phyloP scores from a whole-genome alignment of 345 rosid species.

The Hypericum androsaemum region DNA sequence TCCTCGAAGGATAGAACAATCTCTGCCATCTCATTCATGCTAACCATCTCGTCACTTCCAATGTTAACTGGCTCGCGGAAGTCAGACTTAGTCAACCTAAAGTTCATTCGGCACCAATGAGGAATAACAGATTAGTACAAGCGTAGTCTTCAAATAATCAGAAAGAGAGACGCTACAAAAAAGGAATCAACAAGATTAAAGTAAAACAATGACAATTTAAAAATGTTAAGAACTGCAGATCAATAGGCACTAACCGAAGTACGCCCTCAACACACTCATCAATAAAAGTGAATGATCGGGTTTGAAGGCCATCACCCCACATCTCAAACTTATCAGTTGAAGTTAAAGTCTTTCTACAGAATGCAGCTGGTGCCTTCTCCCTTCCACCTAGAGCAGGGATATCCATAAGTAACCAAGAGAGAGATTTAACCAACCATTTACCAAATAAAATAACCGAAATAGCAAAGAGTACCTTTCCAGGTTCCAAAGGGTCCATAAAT shows the following conservation, averaged over 20 bases:
- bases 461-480: slow-evolving; percentile 65
- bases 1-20: slow-evolving; percentile 83
- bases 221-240: no score
- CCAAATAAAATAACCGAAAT: slow-evolving; percentile 7
- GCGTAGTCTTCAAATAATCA: not conserved
- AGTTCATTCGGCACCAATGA: no score
- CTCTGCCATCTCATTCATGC: slow-evolving; percentile 99
- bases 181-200: not conserved
- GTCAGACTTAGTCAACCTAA: slow-evolving; percentile 88
- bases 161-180: not conserved
- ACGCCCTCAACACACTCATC: slow-evolving; percentile 99
- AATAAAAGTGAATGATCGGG: slow-evolving; percentile 95
- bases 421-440: not conserved
- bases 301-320: slow-evolving; percentile 99
- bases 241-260: slow-evolving; percentile 42
- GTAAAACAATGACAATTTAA: not conserved
- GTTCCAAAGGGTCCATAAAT: slow-evolving; percentile 98
- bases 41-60: slow-evolving; percentile 99
- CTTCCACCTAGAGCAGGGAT: slow-evolving; percentile 64
- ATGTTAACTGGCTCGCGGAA: slow-evolving; percentile 98
- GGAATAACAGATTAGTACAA: not conserved
- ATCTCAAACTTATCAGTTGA: slow-evolving; percentile 85
- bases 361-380: slow-evolving; percentile 99
- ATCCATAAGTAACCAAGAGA: not conserved
- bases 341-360: slow-evolving; percentile 87